A percentile compares a stretch with the other conserved stretches of the same genome.
These are phyloP conservation scores for Syzygium syzygioides DNA, from an alignment of 441 rosid genomes.

Conservation along the genomic window DNA sequence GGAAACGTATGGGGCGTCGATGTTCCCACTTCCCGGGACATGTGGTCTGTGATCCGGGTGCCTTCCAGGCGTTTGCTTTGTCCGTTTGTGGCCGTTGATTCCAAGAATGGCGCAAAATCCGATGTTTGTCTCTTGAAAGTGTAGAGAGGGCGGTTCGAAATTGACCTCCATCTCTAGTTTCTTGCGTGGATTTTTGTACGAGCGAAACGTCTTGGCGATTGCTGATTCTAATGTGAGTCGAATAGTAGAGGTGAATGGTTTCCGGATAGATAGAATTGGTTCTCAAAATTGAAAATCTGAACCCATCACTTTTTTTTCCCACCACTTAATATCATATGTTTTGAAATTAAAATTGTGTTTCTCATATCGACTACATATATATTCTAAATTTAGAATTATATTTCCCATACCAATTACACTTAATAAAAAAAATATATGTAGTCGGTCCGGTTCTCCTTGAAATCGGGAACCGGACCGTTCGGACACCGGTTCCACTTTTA, in stretches of 20 bases:
- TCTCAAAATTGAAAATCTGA: too few species aligned
- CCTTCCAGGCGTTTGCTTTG: background rate
- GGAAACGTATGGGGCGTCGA: background rate
- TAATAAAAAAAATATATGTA: too few species aligned
- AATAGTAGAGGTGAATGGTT: too few species aligned
- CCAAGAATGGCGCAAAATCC: background rate
- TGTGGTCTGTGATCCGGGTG: background rate
- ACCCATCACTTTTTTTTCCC: too few species aligned
- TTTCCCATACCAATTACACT: too few species aligned
- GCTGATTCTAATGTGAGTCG: background rate
- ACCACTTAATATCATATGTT: too few species aligned
- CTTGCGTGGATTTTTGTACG: background rate
- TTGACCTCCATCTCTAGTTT: background rate
- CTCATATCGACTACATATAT: too few species aligned
- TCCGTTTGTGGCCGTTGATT: background rate
- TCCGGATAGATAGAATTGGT: fast-evolving
- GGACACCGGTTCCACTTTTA: too few species aligned
- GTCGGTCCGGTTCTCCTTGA: too few species aligned
- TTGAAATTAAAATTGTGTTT: too few species aligned
- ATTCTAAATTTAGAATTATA: too few species aligned
- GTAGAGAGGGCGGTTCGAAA: background rate
- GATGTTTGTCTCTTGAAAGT: background rate
- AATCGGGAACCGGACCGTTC: fast-evolving
- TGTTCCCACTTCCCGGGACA: background rate
- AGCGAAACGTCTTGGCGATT: background rate